phyloP scores from a whole-genome alignment of 208 protist genomes.

The Lotmaria passim region DNA sequence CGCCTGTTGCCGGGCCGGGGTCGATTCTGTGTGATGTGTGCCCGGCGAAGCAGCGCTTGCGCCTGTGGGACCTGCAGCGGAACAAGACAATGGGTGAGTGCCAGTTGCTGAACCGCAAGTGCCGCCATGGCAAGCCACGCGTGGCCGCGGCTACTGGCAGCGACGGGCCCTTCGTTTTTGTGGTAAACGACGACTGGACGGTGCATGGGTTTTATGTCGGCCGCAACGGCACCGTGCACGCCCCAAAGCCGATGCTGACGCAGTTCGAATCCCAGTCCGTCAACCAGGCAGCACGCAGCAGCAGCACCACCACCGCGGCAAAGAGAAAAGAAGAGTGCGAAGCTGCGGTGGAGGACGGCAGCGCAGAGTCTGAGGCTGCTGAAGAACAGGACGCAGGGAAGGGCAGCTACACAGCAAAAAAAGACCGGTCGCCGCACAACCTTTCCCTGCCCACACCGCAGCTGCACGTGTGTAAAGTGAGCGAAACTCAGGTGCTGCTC shows the following conservation, averaged over 20 bases:
- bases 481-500: constrained; percentile 41
- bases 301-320: neutral
- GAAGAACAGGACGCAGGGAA: neutral
- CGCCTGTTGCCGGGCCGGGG: constrained; percentile 14
- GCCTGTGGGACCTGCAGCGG: constrained; percentile 68
- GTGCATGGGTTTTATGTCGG: constrained; percentile 64
- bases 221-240: constrained; percentile 33
- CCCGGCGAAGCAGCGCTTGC: constrained; percentile 19
- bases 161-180: constrained; percentile 70
- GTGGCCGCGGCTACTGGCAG: constrained; percentile 30
- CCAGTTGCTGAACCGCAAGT: constrained; percentile 38
- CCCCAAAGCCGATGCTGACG: constrained; percentile 52
- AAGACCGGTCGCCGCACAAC: neutral
- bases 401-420: neutral
- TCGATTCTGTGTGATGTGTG: constrained; percentile 20
- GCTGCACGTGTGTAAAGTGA: constrained; percentile 19
- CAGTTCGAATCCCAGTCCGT: constrained; percentile 42
- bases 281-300: neutral
- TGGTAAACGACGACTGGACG: constrained; percentile 70
- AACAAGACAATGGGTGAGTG: constrained; percentile 46
- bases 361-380: neutral
- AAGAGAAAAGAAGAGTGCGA: no score
- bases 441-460: constrained; percentile 3
- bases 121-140: constrained; percentile 36
- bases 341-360: no score